Base-by-base conservation (phyloP, 768 basidiomycete genomes). In the Calocybe indica region DNA sequence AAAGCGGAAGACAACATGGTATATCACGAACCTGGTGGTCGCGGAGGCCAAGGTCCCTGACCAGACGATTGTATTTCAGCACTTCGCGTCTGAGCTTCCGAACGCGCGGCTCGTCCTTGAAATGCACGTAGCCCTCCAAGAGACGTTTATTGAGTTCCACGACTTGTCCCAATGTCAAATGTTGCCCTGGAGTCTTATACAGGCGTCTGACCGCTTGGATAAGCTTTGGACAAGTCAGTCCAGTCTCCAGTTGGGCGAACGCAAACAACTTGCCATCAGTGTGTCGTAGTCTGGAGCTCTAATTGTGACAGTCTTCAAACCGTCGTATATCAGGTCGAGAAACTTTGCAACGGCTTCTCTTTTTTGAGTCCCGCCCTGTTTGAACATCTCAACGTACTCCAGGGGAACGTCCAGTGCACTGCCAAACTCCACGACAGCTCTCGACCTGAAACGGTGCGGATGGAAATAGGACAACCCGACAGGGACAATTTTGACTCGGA, bases 401-500 rank as follows among this genome's bases (percentile, higher is more conserved):
- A 64, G 58, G n/a, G 95, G 93, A n/a, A 98, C 90, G 58, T 92
- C 88, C 51, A 97, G 69, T 7, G 94, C 90, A 2, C 79, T 71
- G 5, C 96, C 96, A 63, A 98, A 99, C 61, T 99, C 96, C 42
- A 99, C 88, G 28, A 99, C 96, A 6, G 93, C 96, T 48, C 96
- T 82, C 10, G 93, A 96, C 32, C 96, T 85, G 73, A 98, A 99
- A 52, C 85, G 84, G 69, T 85, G 80, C 1, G 83, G 78, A 62
- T 85, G 84, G 62, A 86, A 85, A 56, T 86, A 85, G 32, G 80
- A 82, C 28, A 86, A 59, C 58, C 87, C 80, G 62, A 92, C 83
- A 62, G 93, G 82, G 61, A 94, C 93, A 52, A 99, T 91, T 64
- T 91, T 89, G 61, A 99, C 92, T 53, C 83, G 80, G 33, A 94